Evolutionary conservation across 257 asterid genomes (phyloP).

Genomic region (Solanum sejunctum): DNA sequence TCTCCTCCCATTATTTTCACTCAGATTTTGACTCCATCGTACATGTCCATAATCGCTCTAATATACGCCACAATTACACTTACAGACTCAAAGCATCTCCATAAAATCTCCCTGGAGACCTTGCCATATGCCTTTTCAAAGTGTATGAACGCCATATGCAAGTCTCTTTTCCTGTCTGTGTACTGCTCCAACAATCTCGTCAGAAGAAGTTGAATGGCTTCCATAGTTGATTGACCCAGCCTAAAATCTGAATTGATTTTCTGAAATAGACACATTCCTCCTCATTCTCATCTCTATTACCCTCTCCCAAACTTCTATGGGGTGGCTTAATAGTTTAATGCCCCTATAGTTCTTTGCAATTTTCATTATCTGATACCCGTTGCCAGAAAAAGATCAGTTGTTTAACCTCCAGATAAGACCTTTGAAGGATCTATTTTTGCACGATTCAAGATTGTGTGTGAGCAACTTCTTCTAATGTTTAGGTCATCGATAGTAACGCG

Average conservation of each 20-base stretch:
- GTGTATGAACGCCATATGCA: background rate
- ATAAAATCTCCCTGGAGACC: background rate
- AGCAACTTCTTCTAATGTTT: background rate
- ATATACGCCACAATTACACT: background rate
- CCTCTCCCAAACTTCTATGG: background rate
- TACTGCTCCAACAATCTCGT: background rate
- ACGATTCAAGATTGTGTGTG: background rate
- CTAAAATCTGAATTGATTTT: too few relatives aligned
- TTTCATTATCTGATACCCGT: background rate
- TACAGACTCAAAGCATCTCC: background rate
- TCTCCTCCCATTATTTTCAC: background rate
- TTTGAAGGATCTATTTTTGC: background rate
- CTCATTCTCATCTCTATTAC: background rate
- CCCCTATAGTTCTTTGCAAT: background rate
- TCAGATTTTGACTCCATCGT: background rate
- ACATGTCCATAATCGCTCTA: background rate
- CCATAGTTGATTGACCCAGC: background rate
- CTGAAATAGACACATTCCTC: background rate
- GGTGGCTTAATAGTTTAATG: background rate
- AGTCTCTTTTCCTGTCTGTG: background rate
- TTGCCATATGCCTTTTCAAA: background rate
- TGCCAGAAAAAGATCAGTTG: background rate
- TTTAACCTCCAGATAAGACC: background rate
- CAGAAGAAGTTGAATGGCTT: background rate
- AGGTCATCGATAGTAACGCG: background rate